Base-by-base conservation (phyloP, 345 rosid species). In the Eucalyptus cladocalyx region DNA sequence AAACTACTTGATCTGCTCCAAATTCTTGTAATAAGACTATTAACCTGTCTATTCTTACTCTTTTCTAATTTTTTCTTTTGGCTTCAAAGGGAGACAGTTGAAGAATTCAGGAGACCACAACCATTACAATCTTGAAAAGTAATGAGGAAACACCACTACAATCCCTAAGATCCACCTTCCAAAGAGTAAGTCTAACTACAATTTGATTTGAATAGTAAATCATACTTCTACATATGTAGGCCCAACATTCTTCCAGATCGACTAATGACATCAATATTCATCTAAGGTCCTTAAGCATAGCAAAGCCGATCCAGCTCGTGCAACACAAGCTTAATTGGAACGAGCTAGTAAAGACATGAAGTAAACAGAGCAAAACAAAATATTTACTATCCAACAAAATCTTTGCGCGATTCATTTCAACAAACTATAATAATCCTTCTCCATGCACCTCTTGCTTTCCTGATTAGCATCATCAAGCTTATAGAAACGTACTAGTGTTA, bases 1-100 rank as follows among this genome's bases (percentile, higher is more conserved):
- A 69, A 34, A 34, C 5, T 18, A 18, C 2, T 69, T 0, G 1
- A 69, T 18, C 13, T 32, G 0, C 24, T 34, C 80, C 7, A 34
- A 3, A 23, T 17, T 17, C 11, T 1, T 34, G 2, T 32, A 34
- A 17, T 30, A 34, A 69, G 13, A 32, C 1, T 69, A 4, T 69
- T 16, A 3, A 69, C 2, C 80, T 4, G 2, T 34, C 3, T 69
- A 69, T 69, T 18, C 42, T 34, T 34, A 69, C 42, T n/a, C 10
- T 49, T 67, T 32, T 67, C 40, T 16, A 32, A 49, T n/a, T 7
- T 65, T 26, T 49, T 49, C 51, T 14, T 49, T 28, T 60, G 72
- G 72, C 37, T 65, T 65, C 1, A 65, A 65, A 9, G 4, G 37
- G 32, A 3, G 5, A 65, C 5, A 15, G 10, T 30, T 9, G 1